Conservation (phyloP, 2,329 filamentous ascomycete species). For the Lecanoromycetidae sp. region DNA sequence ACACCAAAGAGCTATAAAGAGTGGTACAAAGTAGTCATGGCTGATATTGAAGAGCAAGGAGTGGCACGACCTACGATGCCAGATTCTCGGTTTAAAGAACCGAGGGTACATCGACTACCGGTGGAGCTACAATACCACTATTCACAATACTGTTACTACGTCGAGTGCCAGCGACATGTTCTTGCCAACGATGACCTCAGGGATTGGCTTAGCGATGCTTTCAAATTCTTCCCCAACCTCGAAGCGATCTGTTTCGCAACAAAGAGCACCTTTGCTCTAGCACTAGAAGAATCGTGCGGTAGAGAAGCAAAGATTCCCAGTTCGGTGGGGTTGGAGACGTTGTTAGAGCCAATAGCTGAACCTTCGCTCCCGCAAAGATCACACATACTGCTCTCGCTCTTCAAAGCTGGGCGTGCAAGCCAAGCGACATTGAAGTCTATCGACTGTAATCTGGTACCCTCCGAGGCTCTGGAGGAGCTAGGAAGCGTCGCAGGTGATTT, state of each 20-base stretch:
- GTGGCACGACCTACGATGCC: neutral
- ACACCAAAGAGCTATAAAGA: neutral
- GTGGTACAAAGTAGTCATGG: neutral
- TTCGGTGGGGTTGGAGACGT: neutral
- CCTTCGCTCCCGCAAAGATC: neutral
- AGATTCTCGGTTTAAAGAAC: neutral
- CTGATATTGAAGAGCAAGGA: neutral
- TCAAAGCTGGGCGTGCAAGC: neutral
- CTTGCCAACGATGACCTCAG: neutral
- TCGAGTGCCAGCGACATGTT: neutral
- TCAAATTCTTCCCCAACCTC: neutral
- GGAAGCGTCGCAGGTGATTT: neutral
- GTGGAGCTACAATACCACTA: neutral
- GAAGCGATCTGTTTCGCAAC: neutral
- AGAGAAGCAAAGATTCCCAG: neutral
- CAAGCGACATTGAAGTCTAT: neutral
- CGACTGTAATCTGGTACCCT: neutral
- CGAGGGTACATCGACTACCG: neutral
- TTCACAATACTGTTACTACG: neutral
- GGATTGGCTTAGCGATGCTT: neutral
- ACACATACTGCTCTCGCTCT: neutral
- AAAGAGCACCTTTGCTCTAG: neutral
- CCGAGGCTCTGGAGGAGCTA: neutral
- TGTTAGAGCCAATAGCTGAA: neutral
- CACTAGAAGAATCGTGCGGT: neutral